phyloP scores from a whole-genome alignment of 2,329 filamentous ascomycete genomes.

The Colletotrichum coccodes region DNA sequence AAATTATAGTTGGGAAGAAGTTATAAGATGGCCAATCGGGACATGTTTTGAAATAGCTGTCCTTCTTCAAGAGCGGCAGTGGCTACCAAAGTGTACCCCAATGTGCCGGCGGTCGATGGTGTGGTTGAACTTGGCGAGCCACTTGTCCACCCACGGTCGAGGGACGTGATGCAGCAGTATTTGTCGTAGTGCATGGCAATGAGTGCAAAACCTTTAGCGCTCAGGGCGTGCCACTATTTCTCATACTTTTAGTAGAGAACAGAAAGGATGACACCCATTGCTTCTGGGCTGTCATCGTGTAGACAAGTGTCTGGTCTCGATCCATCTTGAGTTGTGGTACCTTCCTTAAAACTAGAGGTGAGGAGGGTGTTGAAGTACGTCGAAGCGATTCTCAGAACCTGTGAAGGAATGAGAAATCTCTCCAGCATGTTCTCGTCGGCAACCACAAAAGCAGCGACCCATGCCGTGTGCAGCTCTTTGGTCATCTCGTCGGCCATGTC shows the following conservation, averaged over 20 bases:
- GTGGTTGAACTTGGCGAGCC: background rate
- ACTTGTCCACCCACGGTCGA: background rate
- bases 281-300: background rate
- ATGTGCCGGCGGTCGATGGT: background rate
- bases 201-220: background rate
- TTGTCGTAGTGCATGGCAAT: background rate
- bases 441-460: background rate
- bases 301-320: background rate
- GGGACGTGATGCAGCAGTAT: background rate
- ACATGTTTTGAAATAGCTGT: background rate
- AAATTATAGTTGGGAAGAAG: conserved; percentile 4
- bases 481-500: background rate
- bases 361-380: background rate
- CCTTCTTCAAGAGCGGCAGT: background rate
- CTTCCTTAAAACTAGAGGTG: background rate
- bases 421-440: background rate
- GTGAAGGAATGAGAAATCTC: background rate
- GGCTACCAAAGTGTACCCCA: background rate
- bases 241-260: background rate
- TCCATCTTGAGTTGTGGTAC: background rate
- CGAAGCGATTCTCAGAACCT: background rate
- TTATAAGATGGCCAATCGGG: background rate
- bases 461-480: background rate
- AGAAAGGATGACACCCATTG: background rate
- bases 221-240: background rate